A percentile compares a stretch with the other conserved stretches of the same genome.
Evolutionary conservation across 2,329 filamentous ascomycete genomes (phyloP).

Genomic region (Fusarium austroafricanum): DNA sequence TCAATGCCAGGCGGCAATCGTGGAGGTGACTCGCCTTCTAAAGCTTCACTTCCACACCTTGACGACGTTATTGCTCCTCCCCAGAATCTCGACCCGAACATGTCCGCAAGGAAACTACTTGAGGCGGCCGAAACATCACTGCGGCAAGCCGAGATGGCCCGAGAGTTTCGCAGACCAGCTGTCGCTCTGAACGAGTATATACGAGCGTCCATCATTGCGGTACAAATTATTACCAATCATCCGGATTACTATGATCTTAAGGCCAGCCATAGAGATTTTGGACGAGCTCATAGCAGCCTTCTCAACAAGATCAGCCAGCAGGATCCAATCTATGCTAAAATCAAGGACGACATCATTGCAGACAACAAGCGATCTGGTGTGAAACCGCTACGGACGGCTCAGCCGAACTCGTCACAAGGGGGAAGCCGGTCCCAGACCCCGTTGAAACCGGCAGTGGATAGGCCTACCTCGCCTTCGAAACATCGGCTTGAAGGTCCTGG

Average conservation of each 20-base stretch:
- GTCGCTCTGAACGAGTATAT: conserved; percentile 87
- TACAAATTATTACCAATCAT: conserved; percentile 81
- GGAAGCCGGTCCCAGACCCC: conserved; percentile 33
- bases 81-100: conserved; percentile 60
- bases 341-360: conserved; percentile 70
- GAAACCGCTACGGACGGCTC: conserved; percentile 51
- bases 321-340: conserved; percentile 63
- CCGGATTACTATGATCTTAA: conserved; percentile 77
- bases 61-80: conserved; percentile 62
- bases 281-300: conserved; percentile 62
- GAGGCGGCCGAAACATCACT: conserved; percentile 64
- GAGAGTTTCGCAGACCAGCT: conserved; percentile 75
- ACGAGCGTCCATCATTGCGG: conserved; percentile 80
- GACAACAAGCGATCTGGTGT: conserved; percentile 74
- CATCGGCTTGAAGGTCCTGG: conserved; percentile 34
- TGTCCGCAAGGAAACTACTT: conserved; percentile 65
- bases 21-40: conserved; percentile 44
- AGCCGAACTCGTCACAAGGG: conserved; percentile 29
- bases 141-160: conserved; percentile 69
- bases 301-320: conserved; percentile 62
- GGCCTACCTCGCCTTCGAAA: conserved; percentile 23
- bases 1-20: conserved; percentile 46
- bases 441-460: conserved; percentile 21
- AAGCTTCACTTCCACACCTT: conserved; percentile 62
- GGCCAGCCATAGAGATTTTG: conserved; percentile 61